A percentile compares a stretch with the other conserved stretches of the same genome.
Conservation (phyloP, 768 basidiomycete genomes). For the Mycena olivaceomarginata region DNA sequence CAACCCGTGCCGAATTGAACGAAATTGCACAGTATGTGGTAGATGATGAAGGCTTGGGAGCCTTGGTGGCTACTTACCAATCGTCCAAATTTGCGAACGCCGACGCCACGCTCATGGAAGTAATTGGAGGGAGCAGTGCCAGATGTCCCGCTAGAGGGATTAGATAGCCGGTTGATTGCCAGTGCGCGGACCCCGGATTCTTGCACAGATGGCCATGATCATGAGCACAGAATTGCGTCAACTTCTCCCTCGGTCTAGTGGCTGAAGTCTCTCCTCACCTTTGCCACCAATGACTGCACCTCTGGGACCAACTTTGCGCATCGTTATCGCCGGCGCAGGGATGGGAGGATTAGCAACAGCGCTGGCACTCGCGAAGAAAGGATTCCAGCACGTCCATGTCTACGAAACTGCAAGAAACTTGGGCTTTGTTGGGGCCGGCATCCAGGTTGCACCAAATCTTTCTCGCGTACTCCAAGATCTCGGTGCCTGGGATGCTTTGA, state of each 20-base stretch:
- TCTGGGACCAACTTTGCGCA: conserved; percentile 26
- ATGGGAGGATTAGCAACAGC: conserved; percentile 55
- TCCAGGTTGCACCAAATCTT: conserved; percentile 60
- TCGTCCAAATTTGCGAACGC: neutral
- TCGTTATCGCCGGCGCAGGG: conserved; percentile 46
- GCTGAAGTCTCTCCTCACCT: neutral
- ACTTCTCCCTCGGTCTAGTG: neutral
- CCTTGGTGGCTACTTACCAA: too few species aligned
- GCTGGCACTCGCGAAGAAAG: conserved; percentile 52
- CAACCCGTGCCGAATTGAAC: too few species aligned
- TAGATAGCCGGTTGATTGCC: neutral
- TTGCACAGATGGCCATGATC: too few species aligned
- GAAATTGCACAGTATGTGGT: too few species aligned
- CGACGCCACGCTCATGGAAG: neutral
- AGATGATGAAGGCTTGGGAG: neutral
- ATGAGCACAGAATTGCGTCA: neutral
- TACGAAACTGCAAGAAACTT: conserved; percentile 53
- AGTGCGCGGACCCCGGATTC: neutral
- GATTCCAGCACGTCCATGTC: conserved; percentile 54
- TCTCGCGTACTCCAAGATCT: conserved; percentile 52
- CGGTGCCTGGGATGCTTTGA: conserved; percentile 52
- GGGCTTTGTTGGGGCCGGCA: conserved; percentile 60
- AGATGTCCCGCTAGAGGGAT: neutral
- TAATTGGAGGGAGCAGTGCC: neutral
- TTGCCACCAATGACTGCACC: neutral